Base-by-base conservation (phyloP, 1,284 basidiomycete species). In the Ganoderma boninense region DNA sequence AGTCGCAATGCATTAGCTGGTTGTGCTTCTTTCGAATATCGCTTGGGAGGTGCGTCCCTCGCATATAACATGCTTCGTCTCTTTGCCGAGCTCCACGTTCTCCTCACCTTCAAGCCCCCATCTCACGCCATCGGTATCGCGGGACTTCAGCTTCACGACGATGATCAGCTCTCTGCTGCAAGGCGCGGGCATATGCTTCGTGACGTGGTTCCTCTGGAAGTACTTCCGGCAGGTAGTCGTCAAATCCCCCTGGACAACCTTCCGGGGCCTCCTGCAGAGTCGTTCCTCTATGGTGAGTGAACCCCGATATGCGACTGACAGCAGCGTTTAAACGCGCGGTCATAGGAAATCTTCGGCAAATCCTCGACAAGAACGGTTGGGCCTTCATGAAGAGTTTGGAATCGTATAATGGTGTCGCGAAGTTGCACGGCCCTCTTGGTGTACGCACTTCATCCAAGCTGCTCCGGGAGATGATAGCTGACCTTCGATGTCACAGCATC, bases 361-460 rank as follows among this genome's bases (percentile, higher is more conserved):
- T 70, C 1, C 75, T 76, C 44, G 59, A 73, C 60, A 67, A 59
- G 13, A 52, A 77, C 43, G 76, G 65, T 4, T 79, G 75, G 76
- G 71, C 62, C 13, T 79, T 78, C 57, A 56, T 76, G 35, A 54
- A 70, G 42, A 64, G 73, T 10, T 35, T 76, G 8, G 71, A 71
- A n/a, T 72, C 70, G 2, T 79, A 77, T 13, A 29, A 57, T 57
- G 54, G 54, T 35, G 54, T 57, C 16, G 54, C 32, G 14, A 57
- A 57, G 32, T 20, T 57, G 16, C 54, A 57, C 18, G 54, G 54
- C 8, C 63, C 77, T 16, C 71, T 79, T 20, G 77, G 78, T 1
- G 79, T 80, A 66, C 35, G 75, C 43, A 16, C 14, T 67, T 14
- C 35, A 16, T 23, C 40, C 23, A 18, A 6, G 20, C 14, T 2